Conservation (phyloP, 78 protist genomes). For the Dictyostelium firmibasis region DNA sequence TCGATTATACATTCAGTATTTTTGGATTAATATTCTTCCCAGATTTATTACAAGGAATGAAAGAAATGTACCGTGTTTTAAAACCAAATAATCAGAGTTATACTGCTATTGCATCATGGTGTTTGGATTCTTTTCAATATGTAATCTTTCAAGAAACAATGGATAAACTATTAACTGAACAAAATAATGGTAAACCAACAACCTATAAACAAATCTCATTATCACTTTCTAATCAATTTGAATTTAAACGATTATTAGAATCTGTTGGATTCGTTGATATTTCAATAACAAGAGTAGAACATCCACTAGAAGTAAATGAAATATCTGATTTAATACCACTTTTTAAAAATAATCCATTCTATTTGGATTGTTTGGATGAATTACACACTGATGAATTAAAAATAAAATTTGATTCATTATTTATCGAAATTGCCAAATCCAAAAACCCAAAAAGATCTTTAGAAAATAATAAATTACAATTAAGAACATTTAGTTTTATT, state of each 20-base stretch:
- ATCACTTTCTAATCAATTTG: neutral
- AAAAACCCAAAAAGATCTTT: neutral
- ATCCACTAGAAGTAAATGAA: neutral
- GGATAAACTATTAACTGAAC: neutral
- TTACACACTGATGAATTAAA: neutral
- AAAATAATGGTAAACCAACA: neutral
- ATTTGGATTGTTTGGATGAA: neutral
- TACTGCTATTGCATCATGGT: neutral
- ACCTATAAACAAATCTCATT: neutral
- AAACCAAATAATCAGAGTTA: conserved; percentile 6
- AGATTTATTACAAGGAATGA: neutral
- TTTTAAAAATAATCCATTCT: neutral
- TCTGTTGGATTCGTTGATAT: conserved; percentile 2
- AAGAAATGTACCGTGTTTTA: conserved; percentile 45
- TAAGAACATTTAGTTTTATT: neutral
- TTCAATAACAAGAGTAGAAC: neutral
- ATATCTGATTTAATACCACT: neutral
- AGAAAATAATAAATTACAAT: neutral
- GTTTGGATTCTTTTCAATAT: neutral
- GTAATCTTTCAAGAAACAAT: neutral
- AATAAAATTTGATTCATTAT: neutral
- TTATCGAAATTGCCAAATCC: neutral
- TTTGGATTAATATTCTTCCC: conserved; percentile 51
- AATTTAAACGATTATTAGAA: neutral
- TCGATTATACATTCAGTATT: conserved; percentile 17